Evolutionary conservation across 352 stramenopile species (phyloP).

Genomic region (Pythium aphanidermatum): DNA sequence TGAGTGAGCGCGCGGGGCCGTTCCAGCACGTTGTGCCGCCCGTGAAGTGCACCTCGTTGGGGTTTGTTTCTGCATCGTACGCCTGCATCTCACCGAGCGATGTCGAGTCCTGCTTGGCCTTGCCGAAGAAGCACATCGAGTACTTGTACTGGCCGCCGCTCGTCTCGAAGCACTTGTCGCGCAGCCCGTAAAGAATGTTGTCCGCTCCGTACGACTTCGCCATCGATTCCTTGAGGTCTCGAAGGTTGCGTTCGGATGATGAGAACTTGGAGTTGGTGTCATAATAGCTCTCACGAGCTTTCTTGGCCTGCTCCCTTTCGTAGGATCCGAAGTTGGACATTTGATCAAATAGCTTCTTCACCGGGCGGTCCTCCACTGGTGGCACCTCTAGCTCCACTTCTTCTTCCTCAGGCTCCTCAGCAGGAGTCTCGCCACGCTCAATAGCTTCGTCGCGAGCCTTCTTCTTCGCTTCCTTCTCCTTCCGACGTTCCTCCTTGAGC

Average conservation of each 20-base stretch:
- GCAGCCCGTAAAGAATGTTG: slow-evolving; percentile 55
- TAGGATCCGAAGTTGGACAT: slow-evolving; percentile 34
- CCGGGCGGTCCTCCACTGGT: slow-evolving; percentile 45
- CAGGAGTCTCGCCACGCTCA: slow-evolving; percentile 14
- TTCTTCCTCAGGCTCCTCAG: slow-evolving; percentile 17
- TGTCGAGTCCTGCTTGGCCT: slow-evolving; percentile 73
- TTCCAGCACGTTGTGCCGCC: slow-evolving; percentile 86
- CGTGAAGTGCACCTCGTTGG: slow-evolving; percentile 46
- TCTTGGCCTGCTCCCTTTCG: slow-evolving; percentile 37
- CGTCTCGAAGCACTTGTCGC: slow-evolving; percentile 65
- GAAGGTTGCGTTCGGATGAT: slow-evolving; percentile 6
- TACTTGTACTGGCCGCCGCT: slow-evolving; percentile 80
- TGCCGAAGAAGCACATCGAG: slow-evolving; percentile 80
- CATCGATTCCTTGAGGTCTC: slow-evolving; percentile 29
- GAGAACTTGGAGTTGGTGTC: slow-evolving; percentile 35
- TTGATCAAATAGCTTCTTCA: slow-evolving; percentile 54
- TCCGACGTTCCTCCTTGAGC: slow-evolving; percentile 39
- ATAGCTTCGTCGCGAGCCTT: slow-evolving; percentile 18
- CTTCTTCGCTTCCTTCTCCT: slow-evolving; percentile 23
- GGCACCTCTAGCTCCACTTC: slow-evolving; percentile 41
- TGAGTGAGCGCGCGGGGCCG: slow-evolving; percentile 72
- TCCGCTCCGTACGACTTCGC: slow-evolving; percentile 58
- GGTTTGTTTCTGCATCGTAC: slow-evolving; percentile 7
- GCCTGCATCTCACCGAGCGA: slow-evolving; percentile 69
- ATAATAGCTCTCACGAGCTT: slow-evolving; percentile 37